These are phyloP conservation scores for Trypanosoma brucei DNA, from an alignment of 208 protist species.

Conservation along the genomic window DNA sequence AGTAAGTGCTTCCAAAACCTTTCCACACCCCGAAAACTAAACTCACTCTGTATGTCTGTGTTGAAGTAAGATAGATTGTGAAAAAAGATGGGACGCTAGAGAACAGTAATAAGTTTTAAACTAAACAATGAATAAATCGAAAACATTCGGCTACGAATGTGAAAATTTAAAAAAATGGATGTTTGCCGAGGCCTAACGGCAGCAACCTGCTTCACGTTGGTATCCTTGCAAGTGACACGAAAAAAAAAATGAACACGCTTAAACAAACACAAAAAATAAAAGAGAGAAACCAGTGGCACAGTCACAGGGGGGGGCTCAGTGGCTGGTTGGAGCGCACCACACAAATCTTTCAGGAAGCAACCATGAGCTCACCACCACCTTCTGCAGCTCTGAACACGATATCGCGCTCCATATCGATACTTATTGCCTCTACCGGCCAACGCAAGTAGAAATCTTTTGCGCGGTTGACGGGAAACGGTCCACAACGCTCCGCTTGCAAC, in stretches of 20 bases:
- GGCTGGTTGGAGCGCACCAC: not conserved
- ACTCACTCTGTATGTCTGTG: no score
- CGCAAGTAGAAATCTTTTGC: conserved; percentile 25
- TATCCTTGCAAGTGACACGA: not conserved
- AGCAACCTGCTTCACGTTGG: no score
- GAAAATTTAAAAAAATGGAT: not conserved
- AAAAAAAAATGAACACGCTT: not conserved
- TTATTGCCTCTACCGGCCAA: not conserved
- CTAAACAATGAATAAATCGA: no score
- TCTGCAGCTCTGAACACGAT: conserved; percentile 15
- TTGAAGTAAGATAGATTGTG: no score
- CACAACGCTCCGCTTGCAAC: conserved; percentile 9
- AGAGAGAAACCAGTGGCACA: conserved; percentile 7
- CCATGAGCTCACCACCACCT: conserved; percentile 6
- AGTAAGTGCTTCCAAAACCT: no score
- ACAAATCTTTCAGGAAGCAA: not conserved
- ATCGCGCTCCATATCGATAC: conserved; percentile 3
- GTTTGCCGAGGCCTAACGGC: no score
- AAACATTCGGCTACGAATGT: not conserved
- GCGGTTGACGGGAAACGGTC: conserved; percentile 22
- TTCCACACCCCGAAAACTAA: no score
- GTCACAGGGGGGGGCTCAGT: not conserved
- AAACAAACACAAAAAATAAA: conserved; percentile 1
- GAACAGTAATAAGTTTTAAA: no score
- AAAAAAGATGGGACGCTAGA: no score